Conservation (phyloP, 768 basidiomycete species). For the Suillus paluster region DNA sequence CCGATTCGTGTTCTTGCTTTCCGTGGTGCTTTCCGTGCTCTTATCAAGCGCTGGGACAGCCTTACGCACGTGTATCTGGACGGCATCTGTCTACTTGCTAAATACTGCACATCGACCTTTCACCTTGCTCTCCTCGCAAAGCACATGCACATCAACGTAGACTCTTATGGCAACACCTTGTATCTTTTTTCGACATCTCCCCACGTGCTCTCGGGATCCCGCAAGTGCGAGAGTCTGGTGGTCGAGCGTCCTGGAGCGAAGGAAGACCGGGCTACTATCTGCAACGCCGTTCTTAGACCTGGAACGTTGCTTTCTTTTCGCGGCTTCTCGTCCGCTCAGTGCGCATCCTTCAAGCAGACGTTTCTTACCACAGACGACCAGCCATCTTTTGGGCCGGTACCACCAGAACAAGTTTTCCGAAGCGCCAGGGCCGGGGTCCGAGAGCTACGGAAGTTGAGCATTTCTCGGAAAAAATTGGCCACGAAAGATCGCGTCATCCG, state of each 20-base stretch:
- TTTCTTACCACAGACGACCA: neutral
- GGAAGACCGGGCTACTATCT: neutral
- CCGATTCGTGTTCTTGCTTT: conserved; percentile 3
- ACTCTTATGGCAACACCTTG: neutral
- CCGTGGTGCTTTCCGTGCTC: neutral
- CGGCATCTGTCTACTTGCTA: conserved; percentile 8
- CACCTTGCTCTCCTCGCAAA: conserved; percentile 4
- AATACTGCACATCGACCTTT: neutral
- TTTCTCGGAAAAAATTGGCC: neutral
- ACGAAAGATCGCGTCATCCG: neutral
- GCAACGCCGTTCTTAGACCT: neutral
- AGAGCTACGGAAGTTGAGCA: neutral
- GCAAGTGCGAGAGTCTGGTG: neutral
- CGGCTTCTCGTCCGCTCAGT: conserved; percentile 1
- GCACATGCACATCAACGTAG: conserved; percentile 1
- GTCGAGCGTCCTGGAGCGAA: neutral
- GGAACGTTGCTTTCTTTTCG: neutral
- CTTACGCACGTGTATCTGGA: conserved; percentile 9
- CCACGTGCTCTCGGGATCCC: neutral
- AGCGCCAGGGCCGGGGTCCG: neutral
- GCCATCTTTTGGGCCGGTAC: neutral
- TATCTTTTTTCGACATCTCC: neutral
- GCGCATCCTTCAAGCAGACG: neutral
- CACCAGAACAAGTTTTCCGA: neutral
- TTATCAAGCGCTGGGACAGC: conserved; percentile 9